A percentile compares a stretch with the other conserved stretches of the same genome.
phyloP scores from a whole-genome alignment of 163 green algal species.

The Trebouxiophyceae sp. region DNA sequence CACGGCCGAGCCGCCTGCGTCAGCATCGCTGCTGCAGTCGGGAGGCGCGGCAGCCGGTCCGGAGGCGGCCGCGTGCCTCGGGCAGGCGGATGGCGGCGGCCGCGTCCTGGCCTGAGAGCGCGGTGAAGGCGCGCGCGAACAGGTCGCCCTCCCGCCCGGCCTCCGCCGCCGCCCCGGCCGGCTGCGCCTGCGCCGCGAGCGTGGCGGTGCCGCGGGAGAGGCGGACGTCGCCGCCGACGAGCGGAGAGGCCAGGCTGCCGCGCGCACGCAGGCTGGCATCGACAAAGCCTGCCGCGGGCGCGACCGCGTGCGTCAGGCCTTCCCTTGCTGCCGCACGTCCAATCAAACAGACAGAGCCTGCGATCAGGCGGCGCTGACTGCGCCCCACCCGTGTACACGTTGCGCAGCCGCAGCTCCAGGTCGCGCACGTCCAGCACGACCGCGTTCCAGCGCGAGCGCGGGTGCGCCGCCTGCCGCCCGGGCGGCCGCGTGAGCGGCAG shows the following conservation, averaged over 20 bases:
- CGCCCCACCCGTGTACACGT: slow-evolving; percentile 57
- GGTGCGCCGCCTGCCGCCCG: not conserved
- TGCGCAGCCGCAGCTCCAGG: slow-evolving; percentile 58
- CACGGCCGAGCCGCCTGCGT: no score
- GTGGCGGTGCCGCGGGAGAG: slow-evolving; percentile 52
- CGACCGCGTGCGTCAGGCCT: no score
- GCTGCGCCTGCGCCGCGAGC: slow-evolving; percentile 25
- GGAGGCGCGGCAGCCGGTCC: no score
- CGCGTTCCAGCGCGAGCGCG: not conserved
- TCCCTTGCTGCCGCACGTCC: no score
- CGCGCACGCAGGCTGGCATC: slow-evolving; percentile 44
- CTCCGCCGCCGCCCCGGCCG: slow-evolving; percentile 6
- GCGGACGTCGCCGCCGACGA: slow-evolving; percentile 51
- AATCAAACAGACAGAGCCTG: slow-evolving; percentile 1
- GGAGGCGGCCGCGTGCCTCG: no score
- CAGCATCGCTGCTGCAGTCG: no score
- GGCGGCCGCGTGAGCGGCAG: slow-evolving; percentile 38
- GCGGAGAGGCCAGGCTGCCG: slow-evolving; percentile 30
- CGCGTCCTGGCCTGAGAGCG: slow-evolving; percentile 24
- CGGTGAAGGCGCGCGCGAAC: slow-evolving; percentile 37
- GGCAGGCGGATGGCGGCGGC: no score
- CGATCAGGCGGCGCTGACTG: not conserved
- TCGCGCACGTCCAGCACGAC: slow-evolving; percentile 28
- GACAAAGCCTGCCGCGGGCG: slow-evolving; percentile 24
- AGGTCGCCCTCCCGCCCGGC: slow-evolving; percentile 17